A percentile compares a stretch with the other conserved stretches of the same genome.
Evolutionary conservation across 139 green algal genomes (phyloP).

Genomic region (Coelastrella sp.): DNA sequence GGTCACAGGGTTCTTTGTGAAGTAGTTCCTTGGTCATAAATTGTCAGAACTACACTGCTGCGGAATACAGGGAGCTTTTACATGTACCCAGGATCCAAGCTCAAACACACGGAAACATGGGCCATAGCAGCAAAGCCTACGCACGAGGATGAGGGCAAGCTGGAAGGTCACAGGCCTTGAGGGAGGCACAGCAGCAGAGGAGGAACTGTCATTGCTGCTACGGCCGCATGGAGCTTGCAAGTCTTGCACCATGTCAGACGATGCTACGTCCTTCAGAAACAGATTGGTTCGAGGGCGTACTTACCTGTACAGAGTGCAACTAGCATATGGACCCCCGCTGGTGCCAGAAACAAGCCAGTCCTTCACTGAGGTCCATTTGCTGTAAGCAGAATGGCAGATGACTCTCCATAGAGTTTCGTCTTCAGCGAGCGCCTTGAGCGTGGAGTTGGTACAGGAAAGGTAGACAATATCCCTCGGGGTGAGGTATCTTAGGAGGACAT

Average conservation of each 20-base stretch:
- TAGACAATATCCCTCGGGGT: background rate
- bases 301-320: background rate
- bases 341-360: constrained; percentile 11
- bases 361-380: background rate
- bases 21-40: background rate
- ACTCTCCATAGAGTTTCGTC: background rate
- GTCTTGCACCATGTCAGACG: no score
- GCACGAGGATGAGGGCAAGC: no score
- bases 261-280: no score
- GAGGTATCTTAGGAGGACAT: constrained; percentile 10
- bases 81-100: no score
- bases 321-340: background rate
- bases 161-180: no score
- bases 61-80: no score
- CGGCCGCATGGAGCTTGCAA: no score
- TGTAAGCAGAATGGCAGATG: background rate
- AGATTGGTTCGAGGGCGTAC: background rate
- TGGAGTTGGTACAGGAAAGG: background rate
- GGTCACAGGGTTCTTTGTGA: background rate
- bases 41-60: no score
- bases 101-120: no score
- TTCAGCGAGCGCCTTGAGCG: background rate
- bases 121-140: no score
- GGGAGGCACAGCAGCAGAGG: no score
- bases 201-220: no score